A percentile compares a stretch with the other conserved stretches of the same genome.
Conservation (phyloP, 495 filamentous ascomycete species). For the Platismatia glauca region DNA sequence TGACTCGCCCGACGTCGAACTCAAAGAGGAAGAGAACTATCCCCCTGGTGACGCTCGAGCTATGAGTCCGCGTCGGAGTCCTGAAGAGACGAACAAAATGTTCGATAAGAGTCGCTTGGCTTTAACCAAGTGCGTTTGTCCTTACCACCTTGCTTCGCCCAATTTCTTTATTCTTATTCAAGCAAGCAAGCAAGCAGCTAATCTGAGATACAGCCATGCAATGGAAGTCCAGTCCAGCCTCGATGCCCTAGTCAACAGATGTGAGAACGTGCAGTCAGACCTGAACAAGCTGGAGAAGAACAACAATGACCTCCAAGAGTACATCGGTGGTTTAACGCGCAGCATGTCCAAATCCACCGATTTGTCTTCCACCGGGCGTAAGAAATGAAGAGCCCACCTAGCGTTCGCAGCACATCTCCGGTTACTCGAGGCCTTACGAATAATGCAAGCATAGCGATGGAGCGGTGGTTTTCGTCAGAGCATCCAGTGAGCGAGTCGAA, state of each 20-base stretch:
- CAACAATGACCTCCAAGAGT: slow-evolving; percentile 91
- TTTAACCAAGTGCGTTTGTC: slow-evolving; percentile 45
- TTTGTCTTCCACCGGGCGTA: slow-evolving; percentile 9
- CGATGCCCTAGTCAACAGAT: slow-evolving; percentile 77
- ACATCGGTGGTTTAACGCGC: slow-evolving; percentile 49
- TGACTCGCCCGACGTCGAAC: slow-evolving; percentile 58
- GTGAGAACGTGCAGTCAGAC: slow-evolving; percentile 88
- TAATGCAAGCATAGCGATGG: background rate
- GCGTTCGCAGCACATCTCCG: background rate
- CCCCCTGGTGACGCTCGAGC: slow-evolving; percentile 81
- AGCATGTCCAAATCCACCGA: slow-evolving; percentile 35
- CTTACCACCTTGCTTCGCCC: background rate
- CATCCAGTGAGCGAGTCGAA: background rate
- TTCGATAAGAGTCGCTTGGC: slow-evolving; percentile 66
- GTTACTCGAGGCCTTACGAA: background rate
- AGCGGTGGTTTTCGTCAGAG: background rate
- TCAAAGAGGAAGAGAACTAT: slow-evolving; percentile 55
- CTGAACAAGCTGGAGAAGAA: slow-evolving; percentile 90
- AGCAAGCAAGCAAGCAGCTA: slow-evolving; percentile 36
- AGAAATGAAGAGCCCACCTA: background rate
- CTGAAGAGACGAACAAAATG: slow-evolving; percentile 76
- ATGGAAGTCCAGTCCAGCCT: slow-evolving; percentile 79
- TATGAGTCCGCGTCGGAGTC: slow-evolving; percentile 90
- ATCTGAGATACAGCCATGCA: slow-evolving; percentile 56
- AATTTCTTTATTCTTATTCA: slow-evolving; percentile 11